Evolutionary conservation across 2,329 filamentous ascomycete species (phyloP), one percentile per base, ranked within the genome.

Genomic region (Aspergillus sp.): DNA sequence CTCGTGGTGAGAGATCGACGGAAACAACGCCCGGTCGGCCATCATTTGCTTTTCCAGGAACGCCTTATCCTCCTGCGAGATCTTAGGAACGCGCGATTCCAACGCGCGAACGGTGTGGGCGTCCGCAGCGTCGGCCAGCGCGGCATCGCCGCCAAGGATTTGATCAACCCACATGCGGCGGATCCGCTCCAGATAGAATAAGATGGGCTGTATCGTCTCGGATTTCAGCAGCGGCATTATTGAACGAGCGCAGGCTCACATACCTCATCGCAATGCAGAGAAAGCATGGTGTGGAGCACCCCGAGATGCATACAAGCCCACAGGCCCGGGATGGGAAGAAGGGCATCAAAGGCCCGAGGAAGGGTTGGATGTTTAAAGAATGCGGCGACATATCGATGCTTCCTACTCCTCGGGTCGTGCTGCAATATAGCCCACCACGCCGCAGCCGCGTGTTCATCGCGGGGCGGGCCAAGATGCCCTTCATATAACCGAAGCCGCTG

Each of bases 381-480:
- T 10, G 53, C 51, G 3, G 55, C 45, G 31, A 65, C 29, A 47
- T 65, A 61, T 14, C 55, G 36, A 31, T 51, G 24, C 18, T 65
- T 65, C 22, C 53, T 53, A 29, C 56, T 63, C 11, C 51, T 49
- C 18, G 56, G 51, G 46, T 54, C 50, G 31, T 26, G 22, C 31
- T 60, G 51, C 18, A 64, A 29, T n/a, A 59, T 50, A 20, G 57
- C 59, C 62, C 62, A 64, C 62, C 62, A 64, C 39, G 54, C 49
- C 12, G 46, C 49, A 39, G 54, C 59, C 12, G 62, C 62, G 4
- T 49, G 14, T 42, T 32, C 22, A 45, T 64, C 56, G 18, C 22
- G 1, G 1, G 50, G 52, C 4, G 46, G 54, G 39, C 57, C 49
- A 9, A 63, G 54, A 24, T 54, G 18, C 10, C 59, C 59, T 49